Base-by-base conservation (phyloP, 139 green algal species). In the Coccomyxa sp. region DNA sequence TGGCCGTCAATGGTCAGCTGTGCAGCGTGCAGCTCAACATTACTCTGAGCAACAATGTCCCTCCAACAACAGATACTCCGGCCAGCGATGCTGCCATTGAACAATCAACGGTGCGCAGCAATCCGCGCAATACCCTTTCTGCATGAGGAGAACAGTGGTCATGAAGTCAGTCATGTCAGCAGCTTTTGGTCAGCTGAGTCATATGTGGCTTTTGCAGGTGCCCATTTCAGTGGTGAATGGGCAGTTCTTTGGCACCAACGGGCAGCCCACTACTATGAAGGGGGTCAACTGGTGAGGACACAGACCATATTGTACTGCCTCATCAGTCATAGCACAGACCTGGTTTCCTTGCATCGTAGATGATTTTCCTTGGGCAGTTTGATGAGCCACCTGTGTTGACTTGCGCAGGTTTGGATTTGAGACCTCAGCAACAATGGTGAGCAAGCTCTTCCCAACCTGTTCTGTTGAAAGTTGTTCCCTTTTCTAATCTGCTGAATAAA, bases 371-470 rank as follows among this genome's bases (percentile, higher is more conserved):
- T 3, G 38, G 38, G 3, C 3, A 51, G 3, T 51, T 51, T 51
- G 38, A 51, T 51, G 38, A 51, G 38, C 38, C 38, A 51, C 38
- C 38, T 51, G 38, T 51, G 38, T 7, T 51, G 38, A 51, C 38
- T 51, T 51, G 38, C 38, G 38, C 7, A 51, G 38, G 38, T 81
- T 81, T 25, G 77, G 77, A 51, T 81, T 81, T 58, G 32, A 81
- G 23, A 81, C 30, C 18, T 32, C 28, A 14, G 13, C 45, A 28
- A 86, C 83, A 66, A 51, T 51, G 38, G 38, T 51, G 38, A 51
- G 38, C 38, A 51, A 51, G 38, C 38, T 51, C 38, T 51, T 7
- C 38, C 38, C 38, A 51, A 51, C 7, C 38, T 51, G 3, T 51
- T 51, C 38, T 51, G 7, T 51, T 86, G 38, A 51, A 51, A 51